Evolutionary conservation across 495 filamentous ascomycete species (phyloP).

Genomic region (Cryomyces minteri): DNA sequence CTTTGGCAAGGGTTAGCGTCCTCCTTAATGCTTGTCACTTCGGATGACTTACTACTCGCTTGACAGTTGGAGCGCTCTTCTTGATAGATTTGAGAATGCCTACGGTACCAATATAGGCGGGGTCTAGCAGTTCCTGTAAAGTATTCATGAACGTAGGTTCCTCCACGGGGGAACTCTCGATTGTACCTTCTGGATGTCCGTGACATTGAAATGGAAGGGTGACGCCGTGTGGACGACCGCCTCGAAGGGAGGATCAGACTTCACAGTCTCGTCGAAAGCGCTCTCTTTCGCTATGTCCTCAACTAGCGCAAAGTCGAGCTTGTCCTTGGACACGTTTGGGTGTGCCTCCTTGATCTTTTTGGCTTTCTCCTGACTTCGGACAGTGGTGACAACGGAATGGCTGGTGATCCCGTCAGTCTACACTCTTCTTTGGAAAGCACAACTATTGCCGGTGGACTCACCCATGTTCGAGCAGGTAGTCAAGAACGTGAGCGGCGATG

Average conservation of each 20-base stretch:
- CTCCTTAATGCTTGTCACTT: neutral
- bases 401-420: constrained; percentile 11
- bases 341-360: constrained; percentile 52
- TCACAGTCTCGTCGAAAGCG: constrained; percentile 67
- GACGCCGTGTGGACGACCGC: constrained; percentile 78
- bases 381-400: constrained; percentile 69
- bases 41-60: constrained; percentile 35
- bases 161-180: neutral
- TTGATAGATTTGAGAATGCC: constrained; percentile 61
- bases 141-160: neutral
- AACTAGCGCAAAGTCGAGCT: constrained; percentile 61
- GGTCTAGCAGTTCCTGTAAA: constrained; percentile 52
- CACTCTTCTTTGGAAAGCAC: neutral
- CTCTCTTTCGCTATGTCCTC: constrained; percentile 59
- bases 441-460: constrained; percentile 7
- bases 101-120: constrained; percentile 71
- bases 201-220: constrained; percentile 55
- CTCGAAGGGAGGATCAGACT: constrained; percentile 55
- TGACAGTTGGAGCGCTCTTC: constrained; percentile 55
- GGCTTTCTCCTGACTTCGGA: constrained; percentile 64
- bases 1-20: neutral
- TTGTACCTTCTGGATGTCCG: constrained; percentile 43
- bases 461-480: constrained; percentile 47
- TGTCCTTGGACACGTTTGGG: constrained; percentile 34
- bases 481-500: constrained; percentile 65